phyloP scores from a whole-genome alignment of 257 asterid species.

The Penstemon barbatus region DNA sequence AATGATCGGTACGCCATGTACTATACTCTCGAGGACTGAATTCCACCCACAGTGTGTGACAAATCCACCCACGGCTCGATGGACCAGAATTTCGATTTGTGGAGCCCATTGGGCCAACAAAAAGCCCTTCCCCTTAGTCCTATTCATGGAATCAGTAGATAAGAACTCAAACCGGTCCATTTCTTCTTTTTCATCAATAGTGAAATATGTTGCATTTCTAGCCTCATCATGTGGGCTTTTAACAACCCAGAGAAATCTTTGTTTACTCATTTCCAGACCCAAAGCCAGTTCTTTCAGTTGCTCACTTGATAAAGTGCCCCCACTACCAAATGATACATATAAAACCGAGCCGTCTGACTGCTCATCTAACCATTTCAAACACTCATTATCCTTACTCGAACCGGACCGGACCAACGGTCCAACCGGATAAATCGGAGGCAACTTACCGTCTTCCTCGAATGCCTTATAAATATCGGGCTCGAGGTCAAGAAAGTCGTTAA shows the following conservation, averaged over 20 bases:
- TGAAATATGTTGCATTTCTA: not conserved
- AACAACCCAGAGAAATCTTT: conserved; percentile 32
- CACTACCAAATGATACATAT: conserved; percentile 34
- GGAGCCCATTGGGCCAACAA: conserved; percentile 35
- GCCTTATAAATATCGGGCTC: conserved; percentile 32
- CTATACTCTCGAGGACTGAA: conserved; percentile 24
- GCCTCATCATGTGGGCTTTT: conserved; percentile 21
- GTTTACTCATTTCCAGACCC: conserved; percentile 30
- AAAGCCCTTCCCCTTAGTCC: conserved; percentile 23
- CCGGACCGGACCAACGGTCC: conserved; percentile 31
- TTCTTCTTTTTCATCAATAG: not conserved
- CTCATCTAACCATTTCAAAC: conserved; percentile 31
- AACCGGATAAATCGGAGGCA: conserved; percentile 25
- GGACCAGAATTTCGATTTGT: conserved; percentile 27
- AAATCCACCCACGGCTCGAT: conserved; percentile 25
- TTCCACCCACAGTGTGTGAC: conserved; percentile 29
- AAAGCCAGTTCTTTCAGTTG: conserved; percentile 27
- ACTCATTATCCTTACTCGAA: not conserved
- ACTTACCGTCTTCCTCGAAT: not conserved
- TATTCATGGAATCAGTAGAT: conserved; percentile 30
- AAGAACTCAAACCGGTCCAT: conserved; percentile 16
- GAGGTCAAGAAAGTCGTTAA: conserved; percentile 37
- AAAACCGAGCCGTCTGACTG: conserved; percentile 30
- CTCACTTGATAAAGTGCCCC: conserved; percentile 23
- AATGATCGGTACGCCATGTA: conserved; percentile 24